phyloP scores from a whole-genome alignment of 202 grass and related monocot genomes.

The Setaria italica region DNA sequence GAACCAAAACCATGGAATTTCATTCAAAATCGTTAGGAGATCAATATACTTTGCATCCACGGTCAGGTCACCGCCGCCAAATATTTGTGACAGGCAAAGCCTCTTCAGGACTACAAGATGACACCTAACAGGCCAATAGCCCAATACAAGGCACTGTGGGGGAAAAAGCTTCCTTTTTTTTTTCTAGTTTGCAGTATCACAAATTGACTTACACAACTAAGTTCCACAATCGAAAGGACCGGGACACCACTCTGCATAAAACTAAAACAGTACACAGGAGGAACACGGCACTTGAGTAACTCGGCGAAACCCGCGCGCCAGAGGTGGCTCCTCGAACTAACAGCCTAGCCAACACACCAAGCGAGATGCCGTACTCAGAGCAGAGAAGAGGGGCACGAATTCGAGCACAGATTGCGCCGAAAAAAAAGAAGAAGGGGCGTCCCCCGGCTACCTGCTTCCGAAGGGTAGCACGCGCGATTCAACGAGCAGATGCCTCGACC shows the following conservation, averaged over 20 bases:
- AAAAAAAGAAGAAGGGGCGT: too few species aligned
- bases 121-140: too few species aligned
- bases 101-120: too few species aligned
- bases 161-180: not conserved
- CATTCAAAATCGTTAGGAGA: too few species aligned
- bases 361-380: not conserved
- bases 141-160: too few species aligned
- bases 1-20: too few species aligned
- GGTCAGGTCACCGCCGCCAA: too few species aligned
- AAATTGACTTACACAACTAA: not conserved
- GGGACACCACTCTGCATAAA: too few species aligned
- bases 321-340: not conserved
- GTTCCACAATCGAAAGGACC: too few species aligned
- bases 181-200: not conserved
- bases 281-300: not conserved
- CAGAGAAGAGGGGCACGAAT: not conserved
- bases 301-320: not conserved
- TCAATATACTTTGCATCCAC: too few species aligned
- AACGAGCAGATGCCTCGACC: not conserved
- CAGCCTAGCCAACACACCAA: not conserved
- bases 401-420: too few species aligned
- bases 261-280: not conserved
- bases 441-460: not conserved
- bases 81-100: too few species aligned
- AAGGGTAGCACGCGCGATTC: not conserved